Evolutionary conservation across 495 filamentous ascomycete species (phyloP).

Genomic region (Aspergillus heteromorphus): DNA sequence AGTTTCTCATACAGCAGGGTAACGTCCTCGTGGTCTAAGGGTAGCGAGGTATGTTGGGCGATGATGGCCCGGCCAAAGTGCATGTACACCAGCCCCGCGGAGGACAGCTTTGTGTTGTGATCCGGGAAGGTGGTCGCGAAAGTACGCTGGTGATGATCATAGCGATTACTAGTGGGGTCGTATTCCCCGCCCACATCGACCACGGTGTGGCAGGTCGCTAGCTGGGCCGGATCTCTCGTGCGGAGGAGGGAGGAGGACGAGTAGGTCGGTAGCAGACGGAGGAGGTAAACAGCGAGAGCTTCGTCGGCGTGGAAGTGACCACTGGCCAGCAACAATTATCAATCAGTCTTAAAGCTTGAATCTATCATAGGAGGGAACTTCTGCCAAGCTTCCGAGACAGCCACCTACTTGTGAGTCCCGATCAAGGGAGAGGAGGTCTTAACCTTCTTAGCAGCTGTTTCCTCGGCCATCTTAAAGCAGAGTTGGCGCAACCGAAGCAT

Average conservation of each 20-base stretch:
- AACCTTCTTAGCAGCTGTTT: conserved; percentile 64
- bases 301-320: conserved; percentile 99
- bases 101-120: conserved; percentile 80
- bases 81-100: conserved; percentile 89
- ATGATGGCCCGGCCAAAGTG: conserved; percentile 87
- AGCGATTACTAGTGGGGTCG: conserved; percentile 66
- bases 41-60: conserved; percentile 57
- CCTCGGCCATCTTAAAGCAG: conserved; percentile 54
- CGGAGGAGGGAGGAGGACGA: conserved; percentile 67
- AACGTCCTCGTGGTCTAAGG: conserved; percentile 59
- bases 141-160: conserved; percentile 94
- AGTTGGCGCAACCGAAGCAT: conserved; percentile 29
- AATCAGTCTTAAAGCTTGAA: not conserved
- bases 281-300: conserved; percentile 94
- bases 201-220: conserved; percentile 83
- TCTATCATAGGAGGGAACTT: not conserved
- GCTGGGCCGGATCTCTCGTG: conserved; percentile 74
- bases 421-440: conserved; percentile 63
- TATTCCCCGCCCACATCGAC: conserved; percentile 95
- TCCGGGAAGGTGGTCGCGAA: conserved; percentile 76
- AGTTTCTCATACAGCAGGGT: conserved; percentile 77
- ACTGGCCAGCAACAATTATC: conserved; percentile 25
- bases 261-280: conserved; percentile 84
- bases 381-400: not conserved
- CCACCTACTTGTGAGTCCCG: conserved; percentile 72